Evolutionary conservation across 2,329 filamentous ascomycete genomes (phyloP).

Genomic region (Penicillium sp.): DNA sequence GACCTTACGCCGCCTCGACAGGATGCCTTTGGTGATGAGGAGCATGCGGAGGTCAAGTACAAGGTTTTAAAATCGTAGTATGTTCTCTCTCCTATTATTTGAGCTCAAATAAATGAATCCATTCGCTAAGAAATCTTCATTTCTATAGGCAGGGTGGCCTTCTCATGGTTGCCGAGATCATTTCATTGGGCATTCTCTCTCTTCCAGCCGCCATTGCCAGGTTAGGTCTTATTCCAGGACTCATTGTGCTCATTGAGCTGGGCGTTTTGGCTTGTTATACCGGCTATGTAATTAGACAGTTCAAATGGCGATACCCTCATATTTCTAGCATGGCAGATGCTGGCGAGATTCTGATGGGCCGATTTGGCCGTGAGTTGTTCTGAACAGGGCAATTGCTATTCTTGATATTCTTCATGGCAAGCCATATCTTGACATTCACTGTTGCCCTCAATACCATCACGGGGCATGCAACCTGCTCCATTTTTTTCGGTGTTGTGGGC

Average conservation of each 20-base stretch:
- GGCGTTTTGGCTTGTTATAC: constrained; percentile 65
- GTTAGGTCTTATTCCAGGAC: constrained; percentile 57
- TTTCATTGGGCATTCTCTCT: constrained; percentile 61
- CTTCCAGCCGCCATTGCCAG: constrained; percentile 58
- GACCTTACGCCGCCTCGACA: constrained; percentile 11
- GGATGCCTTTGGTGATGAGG: constrained; percentile 50
- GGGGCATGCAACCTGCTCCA: constrained; percentile 65
- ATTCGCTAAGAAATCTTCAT: neutral
- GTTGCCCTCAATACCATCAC: constrained; percentile 72
- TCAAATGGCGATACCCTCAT: constrained; percentile 62
- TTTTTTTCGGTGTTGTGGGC: constrained; percentile 66
- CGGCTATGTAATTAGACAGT: constrained; percentile 65
- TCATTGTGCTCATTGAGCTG: constrained; percentile 60
- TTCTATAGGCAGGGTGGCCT: constrained; percentile 5
- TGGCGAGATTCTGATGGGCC: constrained; percentile 66
- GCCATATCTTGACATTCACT: constrained; percentile 73
- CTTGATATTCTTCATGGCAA: constrained; percentile 71
- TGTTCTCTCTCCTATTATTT: constrained; percentile 9
- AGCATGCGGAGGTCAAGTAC: constrained; percentile 55
- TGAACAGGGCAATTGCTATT: constrained; percentile 67
- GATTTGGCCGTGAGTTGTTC: constrained; percentile 66
- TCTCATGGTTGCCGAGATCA: constrained; percentile 62
- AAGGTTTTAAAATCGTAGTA: constrained; percentile 57
- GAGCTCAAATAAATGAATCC: neutral
- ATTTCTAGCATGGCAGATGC: constrained; percentile 72